phyloP scores from a whole-genome alignment of 2,329 filamentous ascomycete species.

The Ophiostoma quercus region DNA sequence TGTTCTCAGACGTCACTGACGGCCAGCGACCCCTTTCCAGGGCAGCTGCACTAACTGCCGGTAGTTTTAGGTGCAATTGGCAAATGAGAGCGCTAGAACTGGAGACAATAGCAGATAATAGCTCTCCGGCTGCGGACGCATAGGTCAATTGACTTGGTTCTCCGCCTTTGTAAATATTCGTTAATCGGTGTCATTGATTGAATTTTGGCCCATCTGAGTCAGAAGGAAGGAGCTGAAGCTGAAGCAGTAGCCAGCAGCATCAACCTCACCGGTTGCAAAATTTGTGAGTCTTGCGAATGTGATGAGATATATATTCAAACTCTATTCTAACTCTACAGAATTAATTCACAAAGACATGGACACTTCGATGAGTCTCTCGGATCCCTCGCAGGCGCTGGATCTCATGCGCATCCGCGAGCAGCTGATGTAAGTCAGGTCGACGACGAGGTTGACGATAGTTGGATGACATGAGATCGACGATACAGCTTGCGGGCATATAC shows the following conservation, averaged over 20 bases:
- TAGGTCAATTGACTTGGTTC: not conserved
- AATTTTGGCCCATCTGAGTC: not conserved
- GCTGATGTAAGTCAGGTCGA: slow-evolving; percentile 61
- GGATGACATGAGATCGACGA: too few species aligned
- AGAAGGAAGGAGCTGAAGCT: not conserved
- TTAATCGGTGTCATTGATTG: not conserved
- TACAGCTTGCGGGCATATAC: not conserved
- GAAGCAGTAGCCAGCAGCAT: not conserved
- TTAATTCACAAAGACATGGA: slow-evolving; percentile 61
- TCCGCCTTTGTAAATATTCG: not conserved
- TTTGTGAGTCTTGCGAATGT: not conserved
- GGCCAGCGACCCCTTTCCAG: not conserved
- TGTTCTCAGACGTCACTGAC: slow-evolving; percentile 13
- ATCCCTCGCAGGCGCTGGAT: slow-evolving; percentile 80
- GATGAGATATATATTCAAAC: too few species aligned
- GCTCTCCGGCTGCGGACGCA: not conserved
- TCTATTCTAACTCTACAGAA: not conserved
- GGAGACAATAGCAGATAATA: not conserved
- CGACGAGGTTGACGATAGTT: too few species aligned
- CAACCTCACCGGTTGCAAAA: not conserved
- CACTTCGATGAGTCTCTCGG: slow-evolving; percentile 77
- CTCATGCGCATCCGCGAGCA: slow-evolving; percentile 89
- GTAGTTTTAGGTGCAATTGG: not conserved
- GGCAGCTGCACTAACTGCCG: not conserved
- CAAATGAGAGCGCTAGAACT: not conserved